Conservation (phyloP, 768 basidiomycete genomes). For the Suillus placidus region DNA sequence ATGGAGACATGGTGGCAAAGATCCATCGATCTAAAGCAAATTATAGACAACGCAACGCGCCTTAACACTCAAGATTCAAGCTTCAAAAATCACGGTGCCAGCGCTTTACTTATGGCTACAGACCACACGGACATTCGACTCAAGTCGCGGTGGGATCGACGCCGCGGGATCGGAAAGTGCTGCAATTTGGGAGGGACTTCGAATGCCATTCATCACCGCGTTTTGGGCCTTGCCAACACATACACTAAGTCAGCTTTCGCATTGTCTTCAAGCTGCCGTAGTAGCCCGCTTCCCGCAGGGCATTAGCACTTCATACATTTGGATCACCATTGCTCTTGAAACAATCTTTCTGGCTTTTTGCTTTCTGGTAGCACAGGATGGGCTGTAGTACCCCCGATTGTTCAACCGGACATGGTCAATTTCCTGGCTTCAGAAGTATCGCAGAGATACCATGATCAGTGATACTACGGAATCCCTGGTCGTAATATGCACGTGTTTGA, state of each 20-base stretch:
- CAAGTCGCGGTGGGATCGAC: neutral
- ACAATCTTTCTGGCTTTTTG: constrained; percentile 24
- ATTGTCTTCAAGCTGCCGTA: too few species aligned
- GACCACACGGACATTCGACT: neutral
- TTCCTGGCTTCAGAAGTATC: constrained; percentile 20
- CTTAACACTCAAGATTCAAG: too few species aligned
- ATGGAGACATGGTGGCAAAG: neutral
- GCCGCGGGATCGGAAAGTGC: neutral
- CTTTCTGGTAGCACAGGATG: constrained; percentile 37
- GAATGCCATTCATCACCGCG: neutral
- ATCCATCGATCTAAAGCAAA: neutral
- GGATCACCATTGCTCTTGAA: constrained; percentile 21
- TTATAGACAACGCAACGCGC: too few species aligned
- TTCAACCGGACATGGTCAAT: constrained; percentile 33
- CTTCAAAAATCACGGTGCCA: neutral
- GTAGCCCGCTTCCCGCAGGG: neutral
- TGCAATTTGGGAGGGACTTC: neutral
- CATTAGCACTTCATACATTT: constrained; percentile 1
- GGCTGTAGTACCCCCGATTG: constrained; percentile 33
- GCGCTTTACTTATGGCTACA: neutral
- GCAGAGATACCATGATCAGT: constrained; percentile 17
- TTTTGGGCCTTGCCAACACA: too few species aligned
- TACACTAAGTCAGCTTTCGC: too few species aligned
- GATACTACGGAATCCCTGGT: constrained; percentile 11
- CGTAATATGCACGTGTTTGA: constrained; percentile 12